Base-by-base conservation (phyloP, 306 rosid genomes). In the Glycine latifolia region DNA sequence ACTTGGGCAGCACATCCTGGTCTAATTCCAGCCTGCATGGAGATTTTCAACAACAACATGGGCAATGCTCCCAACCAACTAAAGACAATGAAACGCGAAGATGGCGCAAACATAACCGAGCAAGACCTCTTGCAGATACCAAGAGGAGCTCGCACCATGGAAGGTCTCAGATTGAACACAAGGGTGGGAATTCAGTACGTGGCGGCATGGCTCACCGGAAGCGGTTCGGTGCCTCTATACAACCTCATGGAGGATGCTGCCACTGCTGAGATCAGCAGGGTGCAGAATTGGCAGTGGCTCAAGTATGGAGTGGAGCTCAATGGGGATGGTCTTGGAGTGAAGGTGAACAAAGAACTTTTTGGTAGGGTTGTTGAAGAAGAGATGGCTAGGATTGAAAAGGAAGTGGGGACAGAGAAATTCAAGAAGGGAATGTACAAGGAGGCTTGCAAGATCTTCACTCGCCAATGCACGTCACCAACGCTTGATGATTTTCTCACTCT, bases 1-100 rank as follows among this genome's bases (percentile, higher is more conserved):
- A 95, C 97, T 3, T 95, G 98, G 98, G 99, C 98, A 55, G 98
- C 99, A 17, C 99, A 93, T 85, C 98, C 98, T 26, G 96, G 94
- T 12, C 89, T 93, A 5, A 88, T 95, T 62, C 90, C 90, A 70
- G 53, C 81, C 1, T 93, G 96, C 89, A 80, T 91, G 90, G 89
- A 95, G 6, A 81, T 90, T 79, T 95, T 95, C 90, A 79, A 83
- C 82, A 85, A 67, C 77, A 79, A 80, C 91, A 89, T 90, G 88
- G 87, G 89, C 63, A 82, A 63, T 35, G 72, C 85, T 37, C 86
- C 92, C 0, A 91, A 91, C 70, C 99, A 91, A 75, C 91, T 95
- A 47, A 58, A 70, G 39, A 72, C 88, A 5, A 50, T 35, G 69
- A 88, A 83, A 71, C 88, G 89, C 0, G 89, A 91, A 3, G 96